phyloP scores from a whole-genome alignment of 306 rosid species.

The Alnus glutinosa region DNA sequence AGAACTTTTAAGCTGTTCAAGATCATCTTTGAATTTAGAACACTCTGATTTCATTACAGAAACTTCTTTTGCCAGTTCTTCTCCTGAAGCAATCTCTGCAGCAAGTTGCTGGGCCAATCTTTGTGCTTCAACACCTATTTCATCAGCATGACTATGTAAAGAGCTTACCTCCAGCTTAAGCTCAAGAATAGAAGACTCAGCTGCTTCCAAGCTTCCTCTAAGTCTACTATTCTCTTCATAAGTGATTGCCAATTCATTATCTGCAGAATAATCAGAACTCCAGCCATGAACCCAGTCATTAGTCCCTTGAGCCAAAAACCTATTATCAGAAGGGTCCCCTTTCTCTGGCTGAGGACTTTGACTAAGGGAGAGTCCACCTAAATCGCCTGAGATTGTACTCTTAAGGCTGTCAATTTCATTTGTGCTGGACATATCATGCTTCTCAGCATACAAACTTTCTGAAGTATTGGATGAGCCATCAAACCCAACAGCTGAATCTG shows the following conservation, averaged over 20 bases:
- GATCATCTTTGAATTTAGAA: conserved; percentile 71
- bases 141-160: conserved; percentile 74
- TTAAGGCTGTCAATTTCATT: conserved; percentile 83
- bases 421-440: conserved; percentile 66
- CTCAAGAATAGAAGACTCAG: conserved; percentile 73
- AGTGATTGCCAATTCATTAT: conserved; percentile 54
- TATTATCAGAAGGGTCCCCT: conserved; percentile 58
- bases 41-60: conserved; percentile 69
- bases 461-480: conserved; percentile 93
- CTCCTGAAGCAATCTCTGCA: conserved; percentile 80
- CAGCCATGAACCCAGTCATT: conserved; percentile 77
- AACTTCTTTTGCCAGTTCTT: conserved; percentile 73
- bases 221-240: conserved; percentile 69
- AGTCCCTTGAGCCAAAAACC: conserved; percentile 45
- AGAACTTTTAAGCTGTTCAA: conserved; percentile 52
- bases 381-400: conserved; percentile 67
- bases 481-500: conserved; percentile 76
- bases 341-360: conserved; percentile 72
- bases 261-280: conserved; percentile 64
- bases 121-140: conserved; percentile 64
- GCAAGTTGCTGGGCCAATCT: conserved; percentile 66
- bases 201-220: conserved; percentile 69
- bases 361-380: conserved; percentile 57
- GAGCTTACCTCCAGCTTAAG: conserved; percentile 67
- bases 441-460: conserved; percentile 80